Base-by-base conservation (phyloP, 2,329 filamentous ascomycete species). In the Didymella segeticola region DNA sequence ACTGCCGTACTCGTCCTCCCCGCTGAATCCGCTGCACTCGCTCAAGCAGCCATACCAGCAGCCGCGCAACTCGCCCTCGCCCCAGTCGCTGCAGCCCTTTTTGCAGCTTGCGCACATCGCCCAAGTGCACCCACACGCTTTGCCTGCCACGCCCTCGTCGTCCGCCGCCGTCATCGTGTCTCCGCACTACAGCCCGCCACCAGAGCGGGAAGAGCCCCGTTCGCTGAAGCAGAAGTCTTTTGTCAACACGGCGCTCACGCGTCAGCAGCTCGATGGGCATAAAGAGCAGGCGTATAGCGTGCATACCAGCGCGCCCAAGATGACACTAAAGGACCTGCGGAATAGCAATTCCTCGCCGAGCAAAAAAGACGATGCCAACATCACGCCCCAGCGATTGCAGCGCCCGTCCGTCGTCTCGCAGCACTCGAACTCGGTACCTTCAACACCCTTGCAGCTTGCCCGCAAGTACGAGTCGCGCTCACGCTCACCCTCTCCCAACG, bases 391-490 rank as follows among this genome's bases (percentile, higher is more conserved):
- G 33, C 67, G 68, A 37, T 47, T 60, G 23, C 65, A 78, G 71
- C 77, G 82, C 61, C 78, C 81, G 54, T 77, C 82, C 58, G 75
- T 84, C 61, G 77, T 77, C 53, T 83, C 81, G 39, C 86, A 86
- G 46, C 85, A 96, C 71, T 96, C 93, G 20, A 96, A 84, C 72
- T 98, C 93, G 8, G 90, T 97, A 42, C 93, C 93, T 1, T 96
- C 93, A 1, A 98, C 93, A 3, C 95, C 93, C 8, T 90, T 93
- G 69, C 93, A 97, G 73, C 89, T 90, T 75, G 86, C 92, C 61
- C 87, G 91, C 54, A 88, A 93, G 67, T 89, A 95, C 68, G 89
- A 89, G 71, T 95, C 92, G 41, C 85, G 83, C 68, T 87, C 87
- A 31, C 85, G 85, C 68, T 87, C 87, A 26, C 93, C 91, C 9